Conservation (phyloP, 768 basidiomycete genomes). For the Boletus edulis region DNA sequence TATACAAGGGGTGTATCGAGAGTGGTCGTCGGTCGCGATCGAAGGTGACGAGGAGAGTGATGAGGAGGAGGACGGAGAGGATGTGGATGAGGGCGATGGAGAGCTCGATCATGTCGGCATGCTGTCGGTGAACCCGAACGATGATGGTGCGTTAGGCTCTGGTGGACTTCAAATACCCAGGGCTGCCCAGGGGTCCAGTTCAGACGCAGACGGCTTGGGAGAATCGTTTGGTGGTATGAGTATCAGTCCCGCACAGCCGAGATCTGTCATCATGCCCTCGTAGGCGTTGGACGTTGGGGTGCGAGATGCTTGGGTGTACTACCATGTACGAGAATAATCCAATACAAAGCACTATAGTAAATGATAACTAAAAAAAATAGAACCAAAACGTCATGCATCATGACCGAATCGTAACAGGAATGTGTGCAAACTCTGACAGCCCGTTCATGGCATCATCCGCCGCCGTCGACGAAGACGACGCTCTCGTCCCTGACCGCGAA, state of each 20-base stretch:
- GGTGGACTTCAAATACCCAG: constrained; percentile 24
- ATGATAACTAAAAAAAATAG: not conserved
- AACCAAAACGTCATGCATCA: constrained; percentile 2
- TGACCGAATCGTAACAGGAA: constrained; percentile 18
- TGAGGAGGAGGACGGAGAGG: constrained; percentile 54
- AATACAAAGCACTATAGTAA: no score
- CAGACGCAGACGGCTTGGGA: constrained; percentile 55
- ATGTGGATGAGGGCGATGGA: constrained; percentile 26
- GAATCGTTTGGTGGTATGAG: constrained; percentile 79
- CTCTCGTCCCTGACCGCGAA: not conserved
- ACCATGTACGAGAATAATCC: no score
- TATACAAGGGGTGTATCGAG: constrained; percentile 82
- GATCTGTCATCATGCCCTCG: constrained; percentile 11
- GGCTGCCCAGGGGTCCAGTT: constrained; percentile 15
- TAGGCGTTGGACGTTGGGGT: no score
- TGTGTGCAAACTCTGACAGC: constrained; percentile 19
- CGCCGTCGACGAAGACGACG: not conserved
- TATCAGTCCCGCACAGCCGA: constrained; percentile 62
- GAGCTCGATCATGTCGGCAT: not conserved
- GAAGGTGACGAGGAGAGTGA: constrained; percentile 70
- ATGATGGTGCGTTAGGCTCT: not conserved
- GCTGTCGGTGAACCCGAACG: constrained; percentile 5
- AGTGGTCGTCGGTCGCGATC: constrained; percentile 82
- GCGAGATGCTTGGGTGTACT: no score
- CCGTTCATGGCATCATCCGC: not conserved